Evolutionary conservation across 768 basidiomycete genomes (phyloP), one percentile per base, ranked within the genome.

Genomic region (Leccinum rimulosum): DNA sequence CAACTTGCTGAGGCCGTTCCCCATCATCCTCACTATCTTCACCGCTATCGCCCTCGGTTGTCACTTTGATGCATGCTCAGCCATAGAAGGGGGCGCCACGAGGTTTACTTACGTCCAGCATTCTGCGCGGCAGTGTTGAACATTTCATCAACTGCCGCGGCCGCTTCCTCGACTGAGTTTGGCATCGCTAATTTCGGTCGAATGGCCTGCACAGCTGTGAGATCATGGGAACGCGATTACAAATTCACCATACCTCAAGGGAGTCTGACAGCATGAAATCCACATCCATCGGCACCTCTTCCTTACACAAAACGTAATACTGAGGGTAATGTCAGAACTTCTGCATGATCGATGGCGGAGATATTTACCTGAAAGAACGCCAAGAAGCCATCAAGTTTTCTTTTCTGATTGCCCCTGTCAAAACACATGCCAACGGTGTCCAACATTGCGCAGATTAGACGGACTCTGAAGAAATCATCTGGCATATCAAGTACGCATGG

Each of bases 391-490:
- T 98, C 97, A 25, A 99, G 76, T 71, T 95, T 98, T 78, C 89
- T 89, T 74, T 87, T 92, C 71, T 93, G 91, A 5, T 89, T 86
- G 1, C 96, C 97, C 43, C 88, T 86, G 73, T 98, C 96, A 73
- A 99, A 98, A 75, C 96, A 98, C 83, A 95, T 93, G 19, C 96
- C 97, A 70, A 94, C 95, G 0, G 95, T 93, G 73, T 98, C 96
- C 19, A 99, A 79, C 40, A 99, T 78, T 7, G 90, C 90, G 70
- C 97, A 98, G 48, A 96, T 85, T 54, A 99, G 81, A 12, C 97
- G 83, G 57, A 98, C 74, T 35, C 97, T 87, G 83, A 99, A 99
- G 74, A 91, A 98, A 70, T 99, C 97, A 72, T 98, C 93, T 1
- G 92, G 91, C 79, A 91, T 88, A 70, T 99, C 97, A 55, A 97